These are phyloP conservation scores for Incumbomyces delicatus DNA, from an alignment of 2,329 filamentous ascomycete genomes.

Conservation along the genomic window DNA sequence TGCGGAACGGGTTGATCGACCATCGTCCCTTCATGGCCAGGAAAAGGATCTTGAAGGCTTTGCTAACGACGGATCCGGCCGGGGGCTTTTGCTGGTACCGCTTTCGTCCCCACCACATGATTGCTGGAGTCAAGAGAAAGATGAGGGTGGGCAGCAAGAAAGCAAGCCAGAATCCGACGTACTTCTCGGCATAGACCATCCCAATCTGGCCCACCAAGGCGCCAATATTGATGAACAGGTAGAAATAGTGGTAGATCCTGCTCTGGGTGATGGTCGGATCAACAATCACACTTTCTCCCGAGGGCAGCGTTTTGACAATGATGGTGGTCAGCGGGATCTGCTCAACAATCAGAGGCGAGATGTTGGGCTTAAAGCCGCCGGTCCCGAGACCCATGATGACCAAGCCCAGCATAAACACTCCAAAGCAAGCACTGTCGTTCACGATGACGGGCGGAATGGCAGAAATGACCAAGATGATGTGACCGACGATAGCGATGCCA, in stretches of 20 bases:
- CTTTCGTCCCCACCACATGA: constrained; percentile 51
- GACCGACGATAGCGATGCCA: constrained; percentile 54
- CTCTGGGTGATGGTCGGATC: constrained; percentile 60
- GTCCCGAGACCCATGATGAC: constrained; percentile 63
- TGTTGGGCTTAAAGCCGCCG: constrained; percentile 70
- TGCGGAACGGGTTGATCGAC: constrained; percentile 50
- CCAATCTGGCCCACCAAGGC: constrained; percentile 51
- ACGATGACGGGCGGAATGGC: constrained; percentile 55
- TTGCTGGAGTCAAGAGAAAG: constrained; percentile 52
- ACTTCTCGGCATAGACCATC: constrained; percentile 68
- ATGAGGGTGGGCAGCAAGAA: constrained; percentile 58
- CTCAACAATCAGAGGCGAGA: constrained; percentile 46
- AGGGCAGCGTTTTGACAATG: constrained; percentile 45
- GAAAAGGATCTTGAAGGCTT: constrained; percentile 8
- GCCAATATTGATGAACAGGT: constrained; percentile 61
- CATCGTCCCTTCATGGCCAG: constrained; percentile 55
- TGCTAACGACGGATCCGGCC: constrained; percentile 52
- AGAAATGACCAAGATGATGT: constrained; percentile 56
- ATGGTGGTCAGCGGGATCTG: constrained; percentile 54
- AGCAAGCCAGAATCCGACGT: constrained; percentile 65
- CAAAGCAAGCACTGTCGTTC: constrained; percentile 48
- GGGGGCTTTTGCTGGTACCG: constrained; percentile 57
- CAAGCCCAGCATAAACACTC: constrained; percentile 53
- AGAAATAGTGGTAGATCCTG: constrained; percentile 62
- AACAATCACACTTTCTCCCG: constrained; percentile 59